A percentile compares a stretch with the other conserved stretches of the same genome.
These are phyloP conservation scores for Clavispora vitiphila DNA, from an alignment of 805 yeast species.

Conservation along the genomic window DNA sequence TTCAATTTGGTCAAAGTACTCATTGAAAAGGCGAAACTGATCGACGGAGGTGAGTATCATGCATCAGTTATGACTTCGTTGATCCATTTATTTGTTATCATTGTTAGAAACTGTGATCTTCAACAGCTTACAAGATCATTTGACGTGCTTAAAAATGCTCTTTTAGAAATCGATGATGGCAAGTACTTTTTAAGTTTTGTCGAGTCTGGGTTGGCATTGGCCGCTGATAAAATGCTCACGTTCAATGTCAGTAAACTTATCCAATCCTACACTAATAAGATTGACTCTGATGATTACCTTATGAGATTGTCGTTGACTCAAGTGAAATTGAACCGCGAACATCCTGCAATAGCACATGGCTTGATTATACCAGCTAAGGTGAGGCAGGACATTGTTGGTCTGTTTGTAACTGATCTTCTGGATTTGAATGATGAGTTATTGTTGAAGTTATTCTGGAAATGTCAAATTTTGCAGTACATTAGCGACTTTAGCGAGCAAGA, in stretches of 20 bases:
- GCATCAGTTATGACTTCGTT: slow-evolving; percentile 21
- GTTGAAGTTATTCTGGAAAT: slow-evolving; percentile 50
- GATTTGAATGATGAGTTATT: slow-evolving; percentile 10
- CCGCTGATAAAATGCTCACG: slow-evolving; percentile 41
- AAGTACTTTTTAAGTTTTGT: slow-evolving; percentile 42
- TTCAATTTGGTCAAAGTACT: slow-evolving; percentile 18
- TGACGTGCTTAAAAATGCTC: slow-evolving; percentile 36
- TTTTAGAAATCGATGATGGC: slow-evolving; percentile 29
- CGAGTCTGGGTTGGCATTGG: slow-evolving; percentile 38
- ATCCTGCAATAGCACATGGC: neutral
- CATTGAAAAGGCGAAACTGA: slow-evolving; percentile 13
- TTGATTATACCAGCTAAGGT: neutral
- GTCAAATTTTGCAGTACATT: slow-evolving; percentile 37
- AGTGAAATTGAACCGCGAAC: slow-evolving; percentile 1
- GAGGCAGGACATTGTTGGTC: neutral
- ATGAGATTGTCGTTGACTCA: slow-evolving; percentile 5
- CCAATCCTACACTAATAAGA: slow-evolving; percentile 42
- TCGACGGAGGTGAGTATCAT: slow-evolving; percentile 1
- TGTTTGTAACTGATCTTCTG: neutral
- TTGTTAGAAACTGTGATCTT: slow-evolving; percentile 53
- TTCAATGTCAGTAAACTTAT: slow-evolving; percentile 41
- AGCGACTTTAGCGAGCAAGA: slow-evolving; percentile 21
- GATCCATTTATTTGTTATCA: slow-evolving; percentile 43
- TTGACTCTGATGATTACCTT: slow-evolving; percentile 7
- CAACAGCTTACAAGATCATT: slow-evolving; percentile 45